Evolutionary conservation across 129 eudicot species (phyloP).

Genomic region (Artemisia annua): DNA sequence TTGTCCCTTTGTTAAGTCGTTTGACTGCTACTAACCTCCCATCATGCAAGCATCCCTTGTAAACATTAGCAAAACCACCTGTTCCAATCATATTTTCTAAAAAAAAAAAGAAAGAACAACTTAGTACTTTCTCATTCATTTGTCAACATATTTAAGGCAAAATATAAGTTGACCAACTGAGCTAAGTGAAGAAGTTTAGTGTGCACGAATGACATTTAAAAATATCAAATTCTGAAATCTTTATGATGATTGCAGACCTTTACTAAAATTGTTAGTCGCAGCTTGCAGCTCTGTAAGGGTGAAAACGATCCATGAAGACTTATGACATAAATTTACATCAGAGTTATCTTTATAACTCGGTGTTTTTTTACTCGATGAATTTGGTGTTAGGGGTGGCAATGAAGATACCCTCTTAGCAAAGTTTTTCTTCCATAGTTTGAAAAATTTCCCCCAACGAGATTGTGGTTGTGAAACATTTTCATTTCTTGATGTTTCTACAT

Average conservation of each 20-base stretch:
- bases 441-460: slow-evolving; percentile 60
- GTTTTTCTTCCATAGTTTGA: slow-evolving; percentile 49
- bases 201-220: neutral
- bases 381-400: slow-evolving; percentile 46
- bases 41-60: slow-evolving; percentile 55
- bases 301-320: slow-evolving; percentile 63
- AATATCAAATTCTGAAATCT: neutral
- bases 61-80: slow-evolving; percentile 83
- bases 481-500: slow-evolving; percentile 18
- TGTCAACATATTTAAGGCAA: neutral
- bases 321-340: slow-evolving; percentile 37
- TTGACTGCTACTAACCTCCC: slow-evolving; percentile 72
- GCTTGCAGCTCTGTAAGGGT: slow-evolving; percentile 48
- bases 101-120: neutral
- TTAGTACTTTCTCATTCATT: neutral
- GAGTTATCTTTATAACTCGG: slow-evolving; percentile 33
- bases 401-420: slow-evolving; percentile 46
- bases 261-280: slow-evolving; percentile 61
- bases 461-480: slow-evolving; percentile 25
- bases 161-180: no score
- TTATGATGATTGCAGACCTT: slow-evolving; percentile 42
- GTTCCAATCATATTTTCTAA: slow-evolving; percentile 65
- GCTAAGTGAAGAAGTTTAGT: neutral
- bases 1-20: slow-evolving; percentile 56
- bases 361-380: slow-evolving; percentile 38